Percentiles rank a stretch among this genome's conserved stretches.
Conservation (phyloP, 139 green algal species). For the Diplosphaera chodatii region DNA sequence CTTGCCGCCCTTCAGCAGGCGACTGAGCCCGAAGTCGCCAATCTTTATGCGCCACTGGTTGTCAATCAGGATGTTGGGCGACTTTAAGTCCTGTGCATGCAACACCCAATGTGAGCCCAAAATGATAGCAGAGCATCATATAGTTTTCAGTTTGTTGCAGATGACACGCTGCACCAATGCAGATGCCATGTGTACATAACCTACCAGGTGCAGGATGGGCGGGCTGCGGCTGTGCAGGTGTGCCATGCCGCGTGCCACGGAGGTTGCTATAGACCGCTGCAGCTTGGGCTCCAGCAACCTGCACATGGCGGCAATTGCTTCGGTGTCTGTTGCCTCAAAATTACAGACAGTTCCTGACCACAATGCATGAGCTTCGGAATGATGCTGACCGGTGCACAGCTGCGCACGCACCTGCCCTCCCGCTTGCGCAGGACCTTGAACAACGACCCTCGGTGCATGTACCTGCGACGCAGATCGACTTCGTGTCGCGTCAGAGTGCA, state of each 20-base stretch:
- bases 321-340: no score
- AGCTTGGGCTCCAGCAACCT: slow-evolving; percentile 24
- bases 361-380: no score
- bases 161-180: not conserved
- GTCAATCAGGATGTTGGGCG: slow-evolving; percentile 72
- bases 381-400: no score
- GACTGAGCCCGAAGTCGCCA: slow-evolving; percentile 28
- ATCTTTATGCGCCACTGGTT: slow-evolving; percentile 66
- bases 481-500: no score
- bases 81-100: slow-evolving; percentile 64
- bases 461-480: no score
- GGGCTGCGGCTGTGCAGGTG: slow-evolving; percentile 75
- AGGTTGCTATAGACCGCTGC: slow-evolving; percentile 41
- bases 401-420: no score
- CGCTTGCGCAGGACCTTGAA: slow-evolving; percentile 39
- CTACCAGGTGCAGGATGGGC: slow-evolving; percentile 71
- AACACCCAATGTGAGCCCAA: no score
- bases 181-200: no score
- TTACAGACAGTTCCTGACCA: no score
- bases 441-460: slow-evolving; percentile 38
- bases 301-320: no score
- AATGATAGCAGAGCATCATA: no score
- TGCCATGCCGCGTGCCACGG: slow-evolving; percentile 59
- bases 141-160: no score
- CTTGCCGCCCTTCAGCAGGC: slow-evolving; percentile 1